Base-by-base conservation (phyloP, 2,329 filamentous ascomycete species). In the Fusarium sp. region DNA sequence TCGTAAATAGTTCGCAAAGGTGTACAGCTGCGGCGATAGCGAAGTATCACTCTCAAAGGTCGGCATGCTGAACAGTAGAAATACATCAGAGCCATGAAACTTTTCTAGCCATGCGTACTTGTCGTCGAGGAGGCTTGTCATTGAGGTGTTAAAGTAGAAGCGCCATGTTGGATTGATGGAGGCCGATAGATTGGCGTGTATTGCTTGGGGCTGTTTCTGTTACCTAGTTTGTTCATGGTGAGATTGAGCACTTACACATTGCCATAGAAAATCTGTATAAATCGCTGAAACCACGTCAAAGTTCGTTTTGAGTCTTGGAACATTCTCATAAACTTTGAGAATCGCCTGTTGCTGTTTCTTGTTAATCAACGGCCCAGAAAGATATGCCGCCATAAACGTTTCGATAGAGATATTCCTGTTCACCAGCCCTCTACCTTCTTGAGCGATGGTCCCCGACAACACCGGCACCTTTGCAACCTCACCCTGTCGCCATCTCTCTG, bases 271-370 rank as follows among this genome's bases (percentile, higher is more conserved):
- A 26, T 77, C 76, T 3, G 73, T 77, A 9, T 71, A 71, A 6
- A 77, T 74, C 13, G 71, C 71, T 1, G 72, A 49, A 2, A 71
- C 72, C 10, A 75, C 13, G 9, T 76, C 76, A 63, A 76, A 77
- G 5, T 74, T 63, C 5, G 51, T 63, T 26, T 55, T 28, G 11
- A 74, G 10, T 13, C 36, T 26, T 1, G 57, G 19, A 21, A 68
- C 60, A 2, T 31, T 55, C 14, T 43, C 56, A 31, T 77, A 77
- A 6, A 55, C 46, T 3, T 59, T 46, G 1, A 76, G 11, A 6
- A 76, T 73, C 1, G 2, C 17, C 7, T 65, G 49, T 6, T 53
- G 44, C 33, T 70, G 61, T 14, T 47, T 17, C 43, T 50, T 28
- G 3, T 44, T 65, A 5, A 66, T 59, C 6, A 75, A 34, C 1